Conservation (phyloP, 192 early-diverging fungal genomes). For the Mortierella alpina region DNA sequence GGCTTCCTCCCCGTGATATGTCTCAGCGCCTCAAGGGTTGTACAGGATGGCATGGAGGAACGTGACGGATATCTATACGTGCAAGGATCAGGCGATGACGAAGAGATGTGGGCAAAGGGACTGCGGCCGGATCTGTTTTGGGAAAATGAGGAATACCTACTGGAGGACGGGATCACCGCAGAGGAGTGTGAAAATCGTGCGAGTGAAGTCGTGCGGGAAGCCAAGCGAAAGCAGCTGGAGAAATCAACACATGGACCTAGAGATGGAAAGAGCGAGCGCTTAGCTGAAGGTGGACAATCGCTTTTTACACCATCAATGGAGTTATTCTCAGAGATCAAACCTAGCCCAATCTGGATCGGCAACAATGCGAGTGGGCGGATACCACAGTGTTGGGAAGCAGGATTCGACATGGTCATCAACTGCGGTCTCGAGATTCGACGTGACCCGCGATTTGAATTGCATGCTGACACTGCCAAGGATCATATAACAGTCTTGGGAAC, state of each 20-base stretch:
- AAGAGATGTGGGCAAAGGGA: constrained; percentile 83
- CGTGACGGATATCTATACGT: constrained; percentile 77
- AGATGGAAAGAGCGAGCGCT: no score
- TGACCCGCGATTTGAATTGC: constrained; percentile 21
- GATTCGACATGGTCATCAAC: constrained; percentile 87
- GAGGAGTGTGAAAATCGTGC: constrained; percentile 37
- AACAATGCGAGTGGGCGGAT: constrained; percentile 48
- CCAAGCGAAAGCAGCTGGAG: constrained; percentile 14
- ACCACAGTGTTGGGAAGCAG: constrained; percentile 34
- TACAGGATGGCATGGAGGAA: constrained; percentile 58
- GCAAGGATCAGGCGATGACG: constrained; percentile 92
- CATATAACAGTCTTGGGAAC: background rate
- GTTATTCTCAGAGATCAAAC: constrained; percentile 42
- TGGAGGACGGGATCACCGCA: constrained; percentile 33
- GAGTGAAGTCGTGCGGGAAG: constrained; percentile 24
- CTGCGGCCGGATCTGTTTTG: constrained; percentile 46
- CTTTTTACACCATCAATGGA: constrained; percentile 50
- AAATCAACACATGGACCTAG: background rate
- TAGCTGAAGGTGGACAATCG: background rate
- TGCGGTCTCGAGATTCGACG: constrained; percentile 61
- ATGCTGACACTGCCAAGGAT: background rate
- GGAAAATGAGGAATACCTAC: constrained; percentile 38
- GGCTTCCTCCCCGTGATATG: constrained; percentile 82
- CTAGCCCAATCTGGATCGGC: constrained; percentile 48
- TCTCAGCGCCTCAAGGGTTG: constrained; percentile 77